phyloP scores from a whole-genome alignment of 2,329 filamentous ascomycete genomes.

The Aspergillus unguis region DNA sequence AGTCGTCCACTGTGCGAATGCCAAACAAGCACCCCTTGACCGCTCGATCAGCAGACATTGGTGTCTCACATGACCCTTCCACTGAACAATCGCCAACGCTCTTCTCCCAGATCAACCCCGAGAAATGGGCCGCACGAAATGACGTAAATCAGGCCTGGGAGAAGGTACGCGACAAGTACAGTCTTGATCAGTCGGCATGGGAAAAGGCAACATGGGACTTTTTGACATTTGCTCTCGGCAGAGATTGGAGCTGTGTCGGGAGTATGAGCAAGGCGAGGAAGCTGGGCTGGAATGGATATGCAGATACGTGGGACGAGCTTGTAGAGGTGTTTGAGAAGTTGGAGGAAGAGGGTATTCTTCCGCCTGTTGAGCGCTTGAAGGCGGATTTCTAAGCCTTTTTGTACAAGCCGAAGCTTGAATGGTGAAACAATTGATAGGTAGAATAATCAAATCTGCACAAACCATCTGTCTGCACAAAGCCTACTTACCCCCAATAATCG shows the following conservation, averaged over 20 bases:
- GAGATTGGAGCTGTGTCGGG: constrained; percentile 27
- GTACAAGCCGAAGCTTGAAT: background rate
- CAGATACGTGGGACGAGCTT: constrained; percentile 40
- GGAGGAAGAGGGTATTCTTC: constrained; percentile 25
- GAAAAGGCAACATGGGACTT: constrained; percentile 48
- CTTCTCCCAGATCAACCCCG: constrained; percentile 35
- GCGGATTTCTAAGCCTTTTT: constrained; percentile 9
- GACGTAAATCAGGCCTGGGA: constrained; percentile 40
- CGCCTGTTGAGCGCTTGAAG: constrained; percentile 15
- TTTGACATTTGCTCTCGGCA: constrained; percentile 43
- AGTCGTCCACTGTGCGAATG: constrained; percentile 16
- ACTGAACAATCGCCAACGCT: constrained; percentile 7
- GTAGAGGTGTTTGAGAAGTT: constrained; percentile 33
- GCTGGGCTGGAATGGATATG: constrained; percentile 44
- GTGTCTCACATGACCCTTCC: constrained; percentile 14
- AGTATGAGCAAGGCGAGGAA: constrained; percentile 48
- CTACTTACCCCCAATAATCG: no score
- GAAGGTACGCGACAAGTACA: constrained; percentile 32
- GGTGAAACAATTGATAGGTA: no score
- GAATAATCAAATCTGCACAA: no score
- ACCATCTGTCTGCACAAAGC: no score
- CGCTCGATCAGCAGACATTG: constrained; percentile 20
- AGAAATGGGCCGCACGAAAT: constrained; percentile 40
- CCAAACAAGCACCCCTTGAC: constrained; percentile 22
- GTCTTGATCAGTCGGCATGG: constrained; percentile 38